Base-by-base conservation (phyloP, 2,329 filamentous ascomycete species). In the Nemania abortiva region DNA sequence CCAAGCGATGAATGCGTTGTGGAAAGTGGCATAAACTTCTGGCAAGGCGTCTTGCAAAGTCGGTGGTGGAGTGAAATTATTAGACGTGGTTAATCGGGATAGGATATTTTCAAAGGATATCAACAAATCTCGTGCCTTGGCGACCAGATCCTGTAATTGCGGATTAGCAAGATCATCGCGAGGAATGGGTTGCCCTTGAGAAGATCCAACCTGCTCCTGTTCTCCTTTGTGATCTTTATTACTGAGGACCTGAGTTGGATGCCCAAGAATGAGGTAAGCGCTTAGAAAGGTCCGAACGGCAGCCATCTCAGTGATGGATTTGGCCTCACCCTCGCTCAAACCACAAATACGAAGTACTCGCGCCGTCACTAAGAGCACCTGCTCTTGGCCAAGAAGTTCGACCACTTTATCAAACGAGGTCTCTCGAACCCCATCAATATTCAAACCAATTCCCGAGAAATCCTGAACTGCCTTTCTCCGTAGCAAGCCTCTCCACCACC, bases 1-100 rank as follows among this genome's bases (percentile, higher is more conserved):
- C 93, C 93, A 96, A 3, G 92, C 90, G 69, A 93, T 92, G 76
- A 96, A 95, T 0, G 92, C 92, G 62, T 92, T 91, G 74, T 91
- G 89, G 74, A 94, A 96, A 0, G 90, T 88, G 37, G 91, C 88
- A 76, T 95, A 93, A 0, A 89, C 85, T 73, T 93, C 87, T 0
- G 90, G 87, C 20, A 96, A 83, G 1, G 87, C 85, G 62, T 89
- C 87, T 34, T 87, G 83, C 49, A 92, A 84, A 2, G 86, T 87
- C 0, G 88, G 87, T 0, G 90, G 89, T 52, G 90, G 87, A 0
- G 87, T 90, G 77, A 89, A 92, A 72, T 87, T 87, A 78, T 93
- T 94, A 72, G 86, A 86, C 1, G 85, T 81, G 0, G 89, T 90
- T 66, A 94, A 80, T 55, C 91, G 88, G 9, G 88, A 88, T 10